phyloP scores from a whole-genome alignment of 169 alveolate species.

The Plasmodium billcollinsi region DNA sequence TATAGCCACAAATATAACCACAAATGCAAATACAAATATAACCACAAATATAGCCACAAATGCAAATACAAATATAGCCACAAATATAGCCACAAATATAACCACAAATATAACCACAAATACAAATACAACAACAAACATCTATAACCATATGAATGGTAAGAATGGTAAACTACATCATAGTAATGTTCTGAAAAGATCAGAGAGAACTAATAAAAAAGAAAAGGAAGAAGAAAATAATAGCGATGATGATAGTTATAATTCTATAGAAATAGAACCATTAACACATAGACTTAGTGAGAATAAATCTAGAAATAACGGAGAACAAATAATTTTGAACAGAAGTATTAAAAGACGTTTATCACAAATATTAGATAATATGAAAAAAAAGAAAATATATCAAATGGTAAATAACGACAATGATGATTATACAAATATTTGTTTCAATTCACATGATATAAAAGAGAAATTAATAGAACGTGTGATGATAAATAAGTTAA shows the following conservation, averaged over 20 bases:
- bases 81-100: too few relatives aligned
- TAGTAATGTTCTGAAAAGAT: too few relatives aligned
- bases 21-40: too few relatives aligned
- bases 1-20: neutral
- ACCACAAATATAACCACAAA: too few relatives aligned
- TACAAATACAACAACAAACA: too few relatives aligned
- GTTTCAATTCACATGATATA: neutral
- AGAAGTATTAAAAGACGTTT: constrained; percentile 57
- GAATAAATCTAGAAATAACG: neutral
- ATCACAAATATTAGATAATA: constrained; percentile 30
- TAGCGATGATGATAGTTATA: too few relatives aligned
- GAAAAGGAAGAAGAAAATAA: neutral
- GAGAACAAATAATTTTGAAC: neutral
- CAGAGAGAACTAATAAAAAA: neutral
- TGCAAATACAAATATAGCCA: too few relatives aligned
- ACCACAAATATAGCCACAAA: too few relatives aligned
- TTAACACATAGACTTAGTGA: too few relatives aligned
- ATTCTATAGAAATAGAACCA: too few relatives aligned
- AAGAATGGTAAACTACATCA: too few relatives aligned
- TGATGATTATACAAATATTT: constrained; percentile 16
- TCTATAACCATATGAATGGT: too few relatives aligned
- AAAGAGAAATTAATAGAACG: neutral
- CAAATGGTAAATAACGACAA: neutral
- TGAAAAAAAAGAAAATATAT: constrained; percentile 25
- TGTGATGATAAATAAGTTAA: neutral